Evolutionary conservation across 129 eudicot genomes (phyloP), one percentile per base, ranked within the genome.

Genomic region (Flaveria brownii): DNA sequence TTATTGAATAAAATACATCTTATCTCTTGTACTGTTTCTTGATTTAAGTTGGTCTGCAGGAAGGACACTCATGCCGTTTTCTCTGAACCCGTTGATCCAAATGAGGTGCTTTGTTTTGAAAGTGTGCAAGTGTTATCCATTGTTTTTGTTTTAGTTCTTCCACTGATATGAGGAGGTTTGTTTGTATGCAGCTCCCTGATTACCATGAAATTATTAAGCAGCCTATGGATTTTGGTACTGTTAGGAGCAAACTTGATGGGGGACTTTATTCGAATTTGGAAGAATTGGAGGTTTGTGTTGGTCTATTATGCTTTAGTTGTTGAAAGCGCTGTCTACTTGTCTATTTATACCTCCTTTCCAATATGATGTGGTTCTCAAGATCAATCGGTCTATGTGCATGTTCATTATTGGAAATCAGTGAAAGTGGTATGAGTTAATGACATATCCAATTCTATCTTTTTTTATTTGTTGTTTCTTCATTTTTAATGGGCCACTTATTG

Each of bases 221-320:
- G 15, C 97, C 99, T 16, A 94, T 94, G 97, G 99, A 94, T 83
- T 94, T 91, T 82, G 96, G 90, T 74, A 91, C 99, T 17, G 71
- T 94, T 69, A 86, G 93, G 79, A 87, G 76, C 80, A 94, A 94
- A 76, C 99, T 94, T 70, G 90, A 85, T 22, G 83, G 63, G 10
- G 91, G 96, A 66, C 77, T 64, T 13, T 94, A 94, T 60, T 70
- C 77, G 39, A 80, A 65, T 74, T 80, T 94, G 89, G 99, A 89
- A 77, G 93, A 94, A 57, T 78, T 94, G 74, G 99, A 94, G 99
- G 99, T 94, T 73, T 73, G 87, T 87, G 55, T 64, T 52, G 59
- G 47, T 66, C 33, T 49, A 55, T 43, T 74, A 5, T 68, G 57
- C 20, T 54, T 63, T 12, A 15, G 33, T 78, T 57, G 49, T 78